These are phyloP conservation scores for Nigrospora oryzae DNA, from an alignment of 2,329 filamentous ascomycete species.

Conservation along the genomic window DNA sequence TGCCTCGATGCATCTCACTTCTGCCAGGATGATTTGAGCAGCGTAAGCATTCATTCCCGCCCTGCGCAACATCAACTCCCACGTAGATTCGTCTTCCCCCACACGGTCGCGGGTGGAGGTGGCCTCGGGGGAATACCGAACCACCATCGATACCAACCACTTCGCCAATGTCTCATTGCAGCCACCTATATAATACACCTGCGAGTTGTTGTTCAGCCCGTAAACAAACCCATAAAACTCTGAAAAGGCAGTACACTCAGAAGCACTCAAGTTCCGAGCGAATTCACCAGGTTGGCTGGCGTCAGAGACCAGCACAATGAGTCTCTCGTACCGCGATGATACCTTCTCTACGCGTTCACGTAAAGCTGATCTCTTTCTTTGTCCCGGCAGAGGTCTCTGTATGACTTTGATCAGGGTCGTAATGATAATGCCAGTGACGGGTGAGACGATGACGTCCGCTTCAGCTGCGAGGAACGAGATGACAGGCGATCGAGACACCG, in stretches of 20 bases:
- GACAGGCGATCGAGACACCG: slow-evolving; percentile 23
- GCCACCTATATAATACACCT: slow-evolving; percentile 40
- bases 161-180: slow-evolving; percentile 37
- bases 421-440: slow-evolving; percentile 58
- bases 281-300: slow-evolving; percentile 31
- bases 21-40: slow-evolving; percentile 53
- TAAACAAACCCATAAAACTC: slow-evolving; percentile 42
- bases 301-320: slow-evolving; percentile 63
- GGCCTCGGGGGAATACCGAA: slow-evolving; percentile 27
- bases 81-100: slow-evolving; percentile 51
- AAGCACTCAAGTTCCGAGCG: slow-evolving; percentile 24
- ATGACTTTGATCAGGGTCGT: slow-evolving; percentile 65
- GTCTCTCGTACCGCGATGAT: slow-evolving; percentile 52
- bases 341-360: slow-evolving; percentile 45
- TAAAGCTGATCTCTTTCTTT: slow-evolving; percentile 36
- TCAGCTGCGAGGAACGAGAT: slow-evolving; percentile 39
- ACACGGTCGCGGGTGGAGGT: slow-evolving; percentile 19
- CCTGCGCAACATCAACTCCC: slow-evolving; percentile 59
- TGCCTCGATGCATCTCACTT: slow-evolving; percentile 27
- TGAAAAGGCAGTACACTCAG: slow-evolving; percentile 35
- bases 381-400: slow-evolving; percentile 62
- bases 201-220: slow-evolving; percentile 27
- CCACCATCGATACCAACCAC: slow-evolving; percentile 47
- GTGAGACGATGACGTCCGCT: slow-evolving; percentile 67
- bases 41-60: slow-evolving; percentile 65